Conservation (phyloP, 257 asterid species). For the Haberlea rhodopensis region DNA sequence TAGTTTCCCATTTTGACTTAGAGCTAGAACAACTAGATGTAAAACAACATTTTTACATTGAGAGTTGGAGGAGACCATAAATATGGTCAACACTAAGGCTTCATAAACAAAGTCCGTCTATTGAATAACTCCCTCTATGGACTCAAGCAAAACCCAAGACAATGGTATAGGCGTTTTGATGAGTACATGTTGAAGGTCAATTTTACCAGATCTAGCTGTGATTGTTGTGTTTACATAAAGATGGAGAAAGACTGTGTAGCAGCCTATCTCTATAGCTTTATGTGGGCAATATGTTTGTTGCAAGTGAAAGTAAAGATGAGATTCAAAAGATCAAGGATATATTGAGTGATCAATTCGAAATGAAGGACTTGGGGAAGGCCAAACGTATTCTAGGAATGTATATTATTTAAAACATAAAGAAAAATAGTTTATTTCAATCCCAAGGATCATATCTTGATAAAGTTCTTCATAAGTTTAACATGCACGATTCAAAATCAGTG, state of each 20-base stretch:
- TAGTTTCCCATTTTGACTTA: background rate
- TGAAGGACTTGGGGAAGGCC: slow-evolving; percentile 21
- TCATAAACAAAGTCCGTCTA: background rate
- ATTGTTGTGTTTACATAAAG: too few species aligned
- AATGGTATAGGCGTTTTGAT: slow-evolving; percentile 7
- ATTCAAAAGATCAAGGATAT: background rate
- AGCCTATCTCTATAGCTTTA: background rate
- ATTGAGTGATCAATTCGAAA: slow-evolving; percentile 17
- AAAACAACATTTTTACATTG: slow-evolving; percentile 16
- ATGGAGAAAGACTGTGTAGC: too few species aligned
- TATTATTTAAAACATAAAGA: background rate
- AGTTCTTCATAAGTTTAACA: too few species aligned
- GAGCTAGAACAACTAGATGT: slow-evolving; percentile 14
- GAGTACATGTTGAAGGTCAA: slow-evolving; percentile 2
- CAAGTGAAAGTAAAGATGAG: background rate
- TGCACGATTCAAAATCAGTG: too few species aligned
- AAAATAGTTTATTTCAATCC: slow-evolving; percentile 2
- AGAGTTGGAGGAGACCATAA: too few species aligned
- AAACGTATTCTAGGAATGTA: slow-evolving; percentile 19
- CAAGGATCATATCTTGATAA: background rate
- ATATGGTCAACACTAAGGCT: slow-evolving; percentile 16
- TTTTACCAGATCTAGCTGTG: too few species aligned
- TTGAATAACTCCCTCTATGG: background rate
- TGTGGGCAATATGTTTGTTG: slow-evolving; percentile 16
- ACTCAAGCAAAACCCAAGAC: too few species aligned